Evolutionary conservation across 768 basidiomycete genomes (phyloP).

Genomic region (Cystoderma amianthinum): DNA sequence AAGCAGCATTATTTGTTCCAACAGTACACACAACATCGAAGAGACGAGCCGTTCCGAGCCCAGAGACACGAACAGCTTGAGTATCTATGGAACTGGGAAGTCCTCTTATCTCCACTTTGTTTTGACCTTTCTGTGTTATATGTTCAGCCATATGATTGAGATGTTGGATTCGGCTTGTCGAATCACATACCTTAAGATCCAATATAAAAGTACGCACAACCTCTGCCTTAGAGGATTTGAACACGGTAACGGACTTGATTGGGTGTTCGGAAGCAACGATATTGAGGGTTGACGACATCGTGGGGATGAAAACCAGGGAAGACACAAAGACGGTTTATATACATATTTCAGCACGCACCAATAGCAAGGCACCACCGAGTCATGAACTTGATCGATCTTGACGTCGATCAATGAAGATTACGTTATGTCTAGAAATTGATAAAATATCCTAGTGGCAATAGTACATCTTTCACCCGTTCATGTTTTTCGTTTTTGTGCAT

Average conservation of each 20-base stretch:
- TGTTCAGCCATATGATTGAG: no score
- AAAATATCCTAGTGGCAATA: no score
- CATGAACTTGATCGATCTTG: no score
- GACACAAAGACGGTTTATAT: no score
- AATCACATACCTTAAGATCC: conserved; percentile 37
- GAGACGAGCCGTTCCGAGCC: conserved; percentile 40
- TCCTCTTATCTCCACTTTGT: conserved; percentile 40
- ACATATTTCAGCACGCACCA: no score
- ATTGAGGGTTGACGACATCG: conserved; percentile 9
- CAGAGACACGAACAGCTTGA: conserved; percentile 46
- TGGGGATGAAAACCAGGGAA: no score
- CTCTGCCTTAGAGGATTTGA: conserved; percentile 50
- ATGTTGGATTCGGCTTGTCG: no score
- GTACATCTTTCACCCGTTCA: no score
- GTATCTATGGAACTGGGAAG: conserved; percentile 45
- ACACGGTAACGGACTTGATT: conserved; percentile 50
- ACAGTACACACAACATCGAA: conserved; percentile 50
- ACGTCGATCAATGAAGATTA: no score
- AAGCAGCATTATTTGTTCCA: conserved; percentile 10
- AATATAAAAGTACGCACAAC: conserved; percentile 44
- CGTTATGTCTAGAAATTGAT: no score
- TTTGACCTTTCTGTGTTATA: conserved; percentile 39
- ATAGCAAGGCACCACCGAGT: no score
- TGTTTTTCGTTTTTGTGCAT: no score
- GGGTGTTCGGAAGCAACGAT: conserved; percentile 31